phyloP scores from a whole-genome alignment of 305 asterid genomes.

The Solanum aculeatissimum region DNA sequence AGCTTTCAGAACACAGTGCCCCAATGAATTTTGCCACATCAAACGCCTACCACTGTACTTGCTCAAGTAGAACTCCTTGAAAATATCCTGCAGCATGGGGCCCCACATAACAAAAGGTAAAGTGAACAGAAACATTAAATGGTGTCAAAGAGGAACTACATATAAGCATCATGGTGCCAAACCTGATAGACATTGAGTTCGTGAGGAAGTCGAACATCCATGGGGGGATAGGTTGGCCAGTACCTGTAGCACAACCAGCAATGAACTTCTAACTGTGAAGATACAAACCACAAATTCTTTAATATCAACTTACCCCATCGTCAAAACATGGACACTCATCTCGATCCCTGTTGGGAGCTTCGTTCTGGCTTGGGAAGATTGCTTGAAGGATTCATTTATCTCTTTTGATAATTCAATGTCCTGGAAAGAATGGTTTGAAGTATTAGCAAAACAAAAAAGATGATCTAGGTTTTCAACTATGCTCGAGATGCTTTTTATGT shows the following conservation, averaged over 20 bases:
- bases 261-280: neutral
- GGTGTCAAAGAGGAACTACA: neutral
- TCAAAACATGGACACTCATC: slow-evolving; percentile 97
- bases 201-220: slow-evolving; percentile 95
- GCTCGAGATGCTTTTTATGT: neutral
- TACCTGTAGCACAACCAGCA: slow-evolving; percentile 42
- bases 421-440: slow-evolving; percentile 23
- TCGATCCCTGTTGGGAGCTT: slow-evolving; percentile 98
- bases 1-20: slow-evolving; percentile 92
- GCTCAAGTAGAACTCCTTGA: slow-evolving; percentile 92
- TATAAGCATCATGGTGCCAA: neutral
- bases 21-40: slow-evolving; percentile 98
- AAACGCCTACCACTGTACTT: slow-evolving; percentile 92
- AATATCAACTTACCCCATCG: slow-evolving; percentile 60
- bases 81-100: slow-evolving; percentile 62
- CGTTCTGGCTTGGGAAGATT: slow-evolving; percentile 96
- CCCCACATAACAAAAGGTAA: neutral
- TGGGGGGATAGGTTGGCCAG: slow-evolving; percentile 99
- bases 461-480: neutral
- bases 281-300: neutral
- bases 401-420: slow-evolving; percentile 92
- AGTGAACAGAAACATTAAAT: neutral
- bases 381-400: slow-evolving; percentile 97
- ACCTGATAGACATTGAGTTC: slow-evolving; percentile 99
- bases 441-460: neutral